Conservation (phyloP, 768 basidiomycete species). For the Sistotremastrum niveocremeum region DNA sequence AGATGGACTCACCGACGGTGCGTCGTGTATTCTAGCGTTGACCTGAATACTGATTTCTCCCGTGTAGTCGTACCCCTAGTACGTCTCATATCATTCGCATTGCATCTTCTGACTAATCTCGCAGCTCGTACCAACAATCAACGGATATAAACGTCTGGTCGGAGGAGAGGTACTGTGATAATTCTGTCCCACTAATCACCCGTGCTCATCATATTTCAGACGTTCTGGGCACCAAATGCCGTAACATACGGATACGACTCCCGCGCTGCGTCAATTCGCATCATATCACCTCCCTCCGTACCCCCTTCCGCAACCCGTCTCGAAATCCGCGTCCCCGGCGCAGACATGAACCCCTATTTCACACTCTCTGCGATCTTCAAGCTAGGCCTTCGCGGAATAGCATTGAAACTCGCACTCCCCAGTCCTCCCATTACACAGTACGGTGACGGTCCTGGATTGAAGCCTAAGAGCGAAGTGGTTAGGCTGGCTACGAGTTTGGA, state of each 20-base stretch:
- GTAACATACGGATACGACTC: slow-evolving; percentile 95
- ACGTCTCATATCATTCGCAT: slow-evolving; percentile 10
- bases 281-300: slow-evolving; percentile 86
- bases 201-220: slow-evolving; percentile 14
- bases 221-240: slow-evolving; percentile 89
- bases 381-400: slow-evolving; percentile 79
- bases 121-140: slow-evolving; percentile 79
- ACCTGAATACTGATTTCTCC: background rate
- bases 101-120: background rate
- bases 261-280: slow-evolving; percentile 80
- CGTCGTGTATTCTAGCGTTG: slow-evolving; percentile 11
- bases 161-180: slow-evolving; percentile 55
- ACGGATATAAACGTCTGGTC: slow-evolving; percentile 93
- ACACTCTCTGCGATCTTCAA: slow-evolving; percentile 79
- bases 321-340: slow-evolving; percentile 90
- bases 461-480: slow-evolving; percentile 35
- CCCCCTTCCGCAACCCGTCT: slow-evolving; percentile 71
- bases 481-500: slow-evolving; percentile 73
- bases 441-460: slow-evolving; percentile 11
- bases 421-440: slow-evolving; percentile 56
- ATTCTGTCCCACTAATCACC: slow-evolving; percentile 10
- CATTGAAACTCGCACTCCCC: slow-evolving; percentile 53
- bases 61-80: slow-evolving; percentile 69
- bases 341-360: slow-evolving; percentile 93
- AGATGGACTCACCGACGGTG: slow-evolving; percentile 81